Percentiles rank a stretch among this genome's conserved stretches.
phyloP scores from a whole-genome alignment of 257 asterid genomes.

The Forsythia viridissima region DNA sequence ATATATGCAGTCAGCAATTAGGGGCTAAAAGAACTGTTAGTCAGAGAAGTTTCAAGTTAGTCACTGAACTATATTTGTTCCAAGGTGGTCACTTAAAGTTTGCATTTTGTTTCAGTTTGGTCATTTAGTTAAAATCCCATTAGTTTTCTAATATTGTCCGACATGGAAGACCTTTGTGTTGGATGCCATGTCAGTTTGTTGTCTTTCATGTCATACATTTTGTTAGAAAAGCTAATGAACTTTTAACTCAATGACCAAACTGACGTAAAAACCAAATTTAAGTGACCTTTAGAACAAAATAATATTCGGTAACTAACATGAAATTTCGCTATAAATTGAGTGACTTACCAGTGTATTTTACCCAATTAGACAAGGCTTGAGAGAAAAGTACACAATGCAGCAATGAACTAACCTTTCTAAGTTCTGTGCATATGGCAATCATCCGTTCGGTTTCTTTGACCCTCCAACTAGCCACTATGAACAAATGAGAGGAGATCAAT shows the following conservation, averaged over 20 bases:
- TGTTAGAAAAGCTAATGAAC: neutral
- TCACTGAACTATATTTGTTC: neutral
- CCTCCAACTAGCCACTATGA: conserved; percentile 99
- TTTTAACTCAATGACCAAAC: neutral
- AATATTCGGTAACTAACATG: neutral
- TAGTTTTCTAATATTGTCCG: neutral
- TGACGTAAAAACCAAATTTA: neutral
- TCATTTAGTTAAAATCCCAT: neutral
- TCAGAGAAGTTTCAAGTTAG: neutral
- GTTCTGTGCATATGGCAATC: conserved; percentile 98
- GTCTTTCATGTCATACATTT: neutral
- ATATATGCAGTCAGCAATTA: neutral
- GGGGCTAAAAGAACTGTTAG: neutral
- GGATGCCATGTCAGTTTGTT: too few species aligned
- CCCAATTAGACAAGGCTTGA: conserved; percentile 1
- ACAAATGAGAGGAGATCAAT: neutral
- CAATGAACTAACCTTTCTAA: conserved; percentile 67
- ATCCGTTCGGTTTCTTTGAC: conserved; percentile 97
- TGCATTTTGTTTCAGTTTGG: neutral
- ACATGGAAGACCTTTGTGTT: neutral
- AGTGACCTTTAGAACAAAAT: neutral
- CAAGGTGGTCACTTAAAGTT: neutral
- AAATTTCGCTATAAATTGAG: neutral
- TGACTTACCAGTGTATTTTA: neutral
- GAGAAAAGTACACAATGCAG: neutral